A percentile compares a stretch with the other conserved stretches of the same genome.
Conservation (phyloP, 495 filamentous ascomycete genomes). For the Talaromyces stipitatus region DNA sequence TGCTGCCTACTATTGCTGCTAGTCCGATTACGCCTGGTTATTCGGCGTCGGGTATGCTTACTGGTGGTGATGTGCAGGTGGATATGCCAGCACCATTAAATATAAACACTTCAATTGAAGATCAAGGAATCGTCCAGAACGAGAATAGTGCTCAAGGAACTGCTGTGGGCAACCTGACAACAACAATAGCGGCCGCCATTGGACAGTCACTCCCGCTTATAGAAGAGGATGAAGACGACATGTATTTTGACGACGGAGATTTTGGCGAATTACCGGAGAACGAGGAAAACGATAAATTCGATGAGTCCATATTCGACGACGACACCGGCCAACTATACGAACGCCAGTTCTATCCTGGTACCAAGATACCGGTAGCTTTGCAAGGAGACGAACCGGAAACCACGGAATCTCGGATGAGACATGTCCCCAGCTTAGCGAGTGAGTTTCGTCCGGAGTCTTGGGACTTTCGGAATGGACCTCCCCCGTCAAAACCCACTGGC, state of each 20-base stretch:
- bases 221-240: conserved; percentile 54
- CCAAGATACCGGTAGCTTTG: conserved; percentile 7
- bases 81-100: conserved; percentile 19
- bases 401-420: conserved; percentile 27
- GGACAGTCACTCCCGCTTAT: neutral
- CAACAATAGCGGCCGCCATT: neutral
- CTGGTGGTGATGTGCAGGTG: conserved; percentile 14
- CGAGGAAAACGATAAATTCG: conserved; percentile 49
- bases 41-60: conserved; percentile 9
- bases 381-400: conserved; percentile 17
- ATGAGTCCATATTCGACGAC: conserved; percentile 74
- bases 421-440: conserved; percentile 36
- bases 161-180: neutral
- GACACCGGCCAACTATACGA: conserved; percentile 46
- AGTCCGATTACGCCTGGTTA: conserved; percentile 24
- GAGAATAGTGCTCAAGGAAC: neutral
- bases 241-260: conserved; percentile 78
- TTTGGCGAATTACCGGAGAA: conserved; percentile 47
- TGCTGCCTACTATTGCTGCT: conserved; percentile 29
- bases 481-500: conserved; percentile 21
- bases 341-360: conserved; percentile 19
- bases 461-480: conserved; percentile 13
- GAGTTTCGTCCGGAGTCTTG: conserved; percentile 18
- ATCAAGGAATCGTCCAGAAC: neutral
- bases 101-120: neutral